Conservation (phyloP, 148 eudicot genomes). For the Camellia sinensis region DNA sequence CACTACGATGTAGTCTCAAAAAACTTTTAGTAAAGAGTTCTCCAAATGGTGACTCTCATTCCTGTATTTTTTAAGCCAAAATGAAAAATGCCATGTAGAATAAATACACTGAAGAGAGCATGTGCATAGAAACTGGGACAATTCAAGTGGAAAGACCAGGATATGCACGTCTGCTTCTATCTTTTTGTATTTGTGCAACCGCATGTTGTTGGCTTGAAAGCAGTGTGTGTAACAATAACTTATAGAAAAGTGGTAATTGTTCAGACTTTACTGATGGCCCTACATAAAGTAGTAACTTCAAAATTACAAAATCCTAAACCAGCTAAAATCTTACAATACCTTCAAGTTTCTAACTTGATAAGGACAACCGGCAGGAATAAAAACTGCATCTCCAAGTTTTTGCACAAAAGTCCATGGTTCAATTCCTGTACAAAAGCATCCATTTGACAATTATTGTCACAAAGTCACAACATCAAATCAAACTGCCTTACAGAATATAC, state of each 20-base stretch:
- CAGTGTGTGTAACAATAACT: background rate
- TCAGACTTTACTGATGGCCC: no score
- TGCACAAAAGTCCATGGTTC: conserved; percentile 67
- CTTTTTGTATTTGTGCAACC: no score
- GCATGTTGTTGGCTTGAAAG: background rate
- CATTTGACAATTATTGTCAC: background rate
- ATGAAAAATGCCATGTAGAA: background rate
- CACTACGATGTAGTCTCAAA: background rate
- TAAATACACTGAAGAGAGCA: background rate
- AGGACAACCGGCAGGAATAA: conserved; percentile 60
- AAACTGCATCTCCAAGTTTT: conserved; percentile 56
- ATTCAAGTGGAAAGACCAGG: background rate
- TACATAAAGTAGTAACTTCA: background rate
- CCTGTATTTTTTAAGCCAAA: background rate
- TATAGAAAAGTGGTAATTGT: background rate
- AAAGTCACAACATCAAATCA: background rate
- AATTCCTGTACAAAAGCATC: conserved; percentile 31
- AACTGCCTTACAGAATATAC: background rate
- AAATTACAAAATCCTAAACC: background rate
- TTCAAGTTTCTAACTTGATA: conserved; percentile 59
- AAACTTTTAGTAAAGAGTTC: background rate
- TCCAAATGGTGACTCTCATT: background rate
- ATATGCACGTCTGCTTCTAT: background rate
- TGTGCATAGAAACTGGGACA: background rate
- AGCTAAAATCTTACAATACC: conserved; percentile 27